Evolutionary conservation across 116 monocot genomes (phyloP).

Genomic region (Cymodocea nodosa): DNA sequence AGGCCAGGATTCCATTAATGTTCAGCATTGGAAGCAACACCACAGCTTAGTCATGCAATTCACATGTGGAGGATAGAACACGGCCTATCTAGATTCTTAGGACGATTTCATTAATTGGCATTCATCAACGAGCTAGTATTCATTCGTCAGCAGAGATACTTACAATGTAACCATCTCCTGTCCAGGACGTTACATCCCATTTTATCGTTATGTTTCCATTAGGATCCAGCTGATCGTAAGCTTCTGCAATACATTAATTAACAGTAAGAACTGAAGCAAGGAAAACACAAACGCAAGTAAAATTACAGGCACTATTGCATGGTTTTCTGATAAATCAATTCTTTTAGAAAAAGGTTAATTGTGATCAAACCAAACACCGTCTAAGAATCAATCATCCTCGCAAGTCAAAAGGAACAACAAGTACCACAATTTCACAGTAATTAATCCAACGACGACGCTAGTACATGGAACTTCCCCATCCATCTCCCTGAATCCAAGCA

Average conservation of each 20-base stretch:
- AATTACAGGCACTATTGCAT: too few species aligned
- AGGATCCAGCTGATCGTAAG: conserved; percentile 82
- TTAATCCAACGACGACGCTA: background rate
- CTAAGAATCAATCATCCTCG: background rate
- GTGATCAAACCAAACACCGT: background rate
- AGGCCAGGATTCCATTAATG: background rate
- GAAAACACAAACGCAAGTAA: too few species aligned
- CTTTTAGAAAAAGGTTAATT: too few species aligned
- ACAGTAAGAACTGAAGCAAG: background rate
- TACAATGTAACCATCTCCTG: conserved; percentile 89
- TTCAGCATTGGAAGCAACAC: too few species aligned
- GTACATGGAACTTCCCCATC: conserved; percentile 2
- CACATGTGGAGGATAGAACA: too few species aligned
- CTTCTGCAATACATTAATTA: conserved; percentile 48
- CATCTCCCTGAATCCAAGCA: too few species aligned
- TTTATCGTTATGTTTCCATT: conserved; percentile 76
- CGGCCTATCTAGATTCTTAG: too few species aligned
- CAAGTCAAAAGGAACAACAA: background rate
- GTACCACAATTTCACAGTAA: background rate
- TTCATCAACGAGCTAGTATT: background rate
- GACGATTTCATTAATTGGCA: too few species aligned
- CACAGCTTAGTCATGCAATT: too few species aligned
- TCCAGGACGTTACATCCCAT: conserved; percentile 89
- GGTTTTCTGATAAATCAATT: too few species aligned
- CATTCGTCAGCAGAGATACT: conserved; percentile 13